Evolutionary conservation across 2,329 filamentous ascomycete species (phyloP), one percentile per base, ranked within the genome.

Genomic region (Venturia oleaginea): DNA sequence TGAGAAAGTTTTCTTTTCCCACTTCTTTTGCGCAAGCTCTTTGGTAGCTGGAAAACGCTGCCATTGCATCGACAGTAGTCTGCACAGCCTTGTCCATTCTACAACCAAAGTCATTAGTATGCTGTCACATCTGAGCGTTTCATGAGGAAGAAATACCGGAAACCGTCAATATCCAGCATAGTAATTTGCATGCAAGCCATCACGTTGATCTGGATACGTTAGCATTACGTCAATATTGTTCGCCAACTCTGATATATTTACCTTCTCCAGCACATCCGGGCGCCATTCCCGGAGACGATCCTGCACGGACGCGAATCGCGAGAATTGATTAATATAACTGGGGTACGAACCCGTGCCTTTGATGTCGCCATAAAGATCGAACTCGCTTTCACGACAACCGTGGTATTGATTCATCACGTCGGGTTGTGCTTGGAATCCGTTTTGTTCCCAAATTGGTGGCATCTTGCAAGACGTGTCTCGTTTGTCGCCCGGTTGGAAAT

Each of bases 291-390:
- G 79, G 3, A 87, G 75, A 69, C 85, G 83, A 72, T 87, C 85
- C 72, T 87, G 85, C 2, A 87, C 85, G 37, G 81, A 84, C 60
- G 84, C 83, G 72, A 87, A 87, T 67, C 86, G 86, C 17, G 83
- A 80, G 59, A 87, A 76, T 71, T 87, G 82, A 70, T 84, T 81
- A 68, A 84, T 76, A 81, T 83, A 87, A 70, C 86, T 84, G 0
- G 83, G 81, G 66, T 81, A 86, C 5, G 84, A 80, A 67, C 85
- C 85, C 68, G 86, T 86, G 34, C 84, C 83, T 70, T 84, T 83
- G 27, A 82, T 81, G 67, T 87, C 84, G 61, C 85, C 85, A 67
- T 83, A 86, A 70, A 75, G 82, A 69, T 87, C 83, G 67, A 86
- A 87, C 46, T 87, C 85, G 67, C 83, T 84, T 71, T 85, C 74